Evolutionary conservation across 108 stramenopile species (phyloP), one percentile per base, ranked within the genome.

Genomic region (Fistulifera solaris): DNA sequence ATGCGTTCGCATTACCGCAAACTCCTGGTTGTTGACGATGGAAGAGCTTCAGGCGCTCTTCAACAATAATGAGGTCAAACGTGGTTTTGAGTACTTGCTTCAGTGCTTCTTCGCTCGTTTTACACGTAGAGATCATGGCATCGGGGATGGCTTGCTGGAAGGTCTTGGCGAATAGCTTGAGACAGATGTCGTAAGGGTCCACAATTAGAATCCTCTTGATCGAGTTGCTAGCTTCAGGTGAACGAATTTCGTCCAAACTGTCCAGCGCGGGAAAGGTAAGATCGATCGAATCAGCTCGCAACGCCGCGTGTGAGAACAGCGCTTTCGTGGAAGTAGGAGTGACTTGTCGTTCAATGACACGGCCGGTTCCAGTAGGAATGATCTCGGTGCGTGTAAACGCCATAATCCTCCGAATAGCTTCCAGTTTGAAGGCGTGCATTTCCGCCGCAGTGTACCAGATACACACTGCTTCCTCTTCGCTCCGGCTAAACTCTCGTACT

Each of bases 101-200:
- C 53, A 77, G 23, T 21, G 78, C 80, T 52, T 81, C 72, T 31
- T 76, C 66, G 27, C 68, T 65, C 12, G 72, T 61, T 25, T 48
- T 58, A 25, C 76, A 70, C 4, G 73, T 67, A 14, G 65, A 65
- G 15, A 86, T 61, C 22, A 63, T 45, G 11, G 68, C 76, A 54
- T 81, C 64, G 5, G 77, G 79, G 0, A 86, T 44, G 27, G 78
- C 63, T 22, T 52, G 41, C 17, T 62, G 59, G n/a, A 86, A 43
- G 27, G 69, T 71, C 42, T 80, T 86, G 21, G 68, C 61, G 52
- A 86, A 80, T 15, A 82, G 52, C 0, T 41, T 52, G 15, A 75
- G 64, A 27, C 73, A 82, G 10, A 80, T 63, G 31, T 81, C 76
- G 56, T 86, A 73, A n/a, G 75, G 70, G 64, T 86, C 80, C 1